phyloP scores from a whole-genome alignment of 2,329 filamentous ascomycete species.

The Alternaria postmessia region DNA sequence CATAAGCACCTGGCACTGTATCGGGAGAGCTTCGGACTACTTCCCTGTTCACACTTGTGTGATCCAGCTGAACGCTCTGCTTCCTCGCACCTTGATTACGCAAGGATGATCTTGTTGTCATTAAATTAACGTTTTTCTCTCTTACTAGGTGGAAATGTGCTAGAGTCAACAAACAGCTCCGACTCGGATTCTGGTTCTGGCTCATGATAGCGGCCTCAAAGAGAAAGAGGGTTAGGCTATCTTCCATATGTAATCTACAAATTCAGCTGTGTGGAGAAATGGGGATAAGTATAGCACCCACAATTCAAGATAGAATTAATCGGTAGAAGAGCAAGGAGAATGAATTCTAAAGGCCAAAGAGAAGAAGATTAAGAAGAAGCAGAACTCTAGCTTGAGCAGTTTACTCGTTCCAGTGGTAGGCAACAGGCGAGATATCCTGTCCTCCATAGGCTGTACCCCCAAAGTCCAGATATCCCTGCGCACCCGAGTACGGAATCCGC shows the following conservation, averaged over 20 bases:
- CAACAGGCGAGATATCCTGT: conserved; percentile 14
- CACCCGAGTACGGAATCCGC: conserved; percentile 43
- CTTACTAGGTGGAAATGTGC: no score
- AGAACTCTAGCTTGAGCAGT: not conserved
- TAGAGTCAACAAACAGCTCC: no score
- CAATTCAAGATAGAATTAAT: not conserved
- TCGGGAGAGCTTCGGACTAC: no score
- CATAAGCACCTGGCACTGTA: no score
- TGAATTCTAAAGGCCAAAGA: not conserved
- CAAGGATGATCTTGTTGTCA: not conserved
- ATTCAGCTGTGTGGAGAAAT: not conserved
- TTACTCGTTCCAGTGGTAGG: conserved; percentile 19
- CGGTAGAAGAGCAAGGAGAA: not conserved
- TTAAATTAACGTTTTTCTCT: no score
- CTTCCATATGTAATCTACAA: not conserved
- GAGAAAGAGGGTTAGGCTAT: not conserved
- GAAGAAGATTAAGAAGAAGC: not conserved
- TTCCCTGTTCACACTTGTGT: no score
- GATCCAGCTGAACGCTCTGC: no score
- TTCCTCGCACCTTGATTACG: not conserved
- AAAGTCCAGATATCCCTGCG: conserved; percentile 55
- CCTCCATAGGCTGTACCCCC: conserved; percentile 56
- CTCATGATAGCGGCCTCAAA: no score
- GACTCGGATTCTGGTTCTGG: no score
- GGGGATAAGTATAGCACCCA: not conserved